Base-by-base conservation (phyloP, 1,284 basidiomycete genomes). In the Chalciporus sp. region DNA sequence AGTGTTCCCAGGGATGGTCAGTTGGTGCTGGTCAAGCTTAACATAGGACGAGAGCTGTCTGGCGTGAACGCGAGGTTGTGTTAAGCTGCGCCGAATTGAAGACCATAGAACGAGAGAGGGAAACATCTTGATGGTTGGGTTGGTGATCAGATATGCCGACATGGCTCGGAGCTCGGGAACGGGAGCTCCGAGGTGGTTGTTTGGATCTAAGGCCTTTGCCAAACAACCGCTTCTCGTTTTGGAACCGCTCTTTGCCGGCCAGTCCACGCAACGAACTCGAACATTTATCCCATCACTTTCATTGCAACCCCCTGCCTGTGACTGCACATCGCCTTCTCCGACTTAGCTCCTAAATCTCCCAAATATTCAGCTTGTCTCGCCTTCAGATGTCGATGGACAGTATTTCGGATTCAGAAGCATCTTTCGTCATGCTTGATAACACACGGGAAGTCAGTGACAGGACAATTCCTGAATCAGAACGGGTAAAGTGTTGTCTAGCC, bases 1-100 rank as follows among this genome's bases (percentile, higher is more conserved):
- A 56, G 80, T 75, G 3, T 78, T 73, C 59, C 56, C 47, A 4
- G 65, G 56, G 43, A 69, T 49, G 9, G 40, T 60, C 37, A 70
- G 41, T 42, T 42, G 52, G 28, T 27, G 16, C 12, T 52, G 48
- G 41, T 66, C 64, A 37, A 49, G 46, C n/a, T 12, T 47, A 47
- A 56, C 9, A 39, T 28, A 4, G 2, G 55, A 56, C 4, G 55
- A 56, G 47, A 65, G 41, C 17, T 12, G 2, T 58, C 55, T 52
- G n/a, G 45, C 12, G 28, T 20, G 42, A 6, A 53, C 8, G 1
- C 44, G 16, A n/a, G 58, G n/a, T 28, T 27, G 10, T 3, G 33
- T 49, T 5, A 26, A 41, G 17, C 35, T 35, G 14, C 45, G 50
- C 9, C 41, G 48, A n/a, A 42, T 9, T 47, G 48, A 1, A 3